phyloP scores from a whole-genome alignment of 2,329 filamentous ascomycete genomes.

The Endothia cerciana region DNA sequence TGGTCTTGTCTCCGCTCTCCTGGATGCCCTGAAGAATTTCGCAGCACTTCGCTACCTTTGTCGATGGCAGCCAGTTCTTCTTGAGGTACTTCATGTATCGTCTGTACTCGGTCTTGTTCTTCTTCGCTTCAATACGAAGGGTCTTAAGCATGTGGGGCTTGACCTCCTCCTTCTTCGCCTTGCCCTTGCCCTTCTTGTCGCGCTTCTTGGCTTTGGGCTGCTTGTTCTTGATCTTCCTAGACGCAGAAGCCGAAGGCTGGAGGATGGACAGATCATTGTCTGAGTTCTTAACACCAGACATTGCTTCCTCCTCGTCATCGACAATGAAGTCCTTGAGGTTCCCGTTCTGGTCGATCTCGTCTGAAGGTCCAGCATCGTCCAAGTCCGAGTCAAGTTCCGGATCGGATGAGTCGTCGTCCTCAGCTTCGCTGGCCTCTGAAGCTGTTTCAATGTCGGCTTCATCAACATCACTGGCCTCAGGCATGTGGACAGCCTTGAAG shows the following conservation, averaged over 20 bases:
- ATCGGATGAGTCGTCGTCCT: conserved; percentile 42
- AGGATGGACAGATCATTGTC: conserved; percentile 27
- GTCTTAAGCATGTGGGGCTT: conserved; percentile 41
- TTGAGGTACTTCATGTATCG: conserved; percentile 72
- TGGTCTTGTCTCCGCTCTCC: conserved; percentile 69
- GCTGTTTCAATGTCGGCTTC: conserved; percentile 33
- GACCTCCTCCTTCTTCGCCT: conserved; percentile 46
- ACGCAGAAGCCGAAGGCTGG: conserved; percentile 11
- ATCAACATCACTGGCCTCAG: conserved; percentile 45
- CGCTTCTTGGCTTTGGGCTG: conserved; percentile 44
- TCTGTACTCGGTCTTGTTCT: conserved; percentile 66
- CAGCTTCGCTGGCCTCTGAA: conserved; percentile 39
- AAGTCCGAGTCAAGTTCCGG: conserved; percentile 35
- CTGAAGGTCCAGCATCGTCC: conserved; percentile 35
- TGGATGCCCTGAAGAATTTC: conserved; percentile 61
- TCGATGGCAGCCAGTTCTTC: conserved; percentile 72
- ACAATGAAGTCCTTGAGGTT: conserved; percentile 61
- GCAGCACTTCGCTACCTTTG: conserved; percentile 73
- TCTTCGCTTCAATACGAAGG: conserved; percentile 68
- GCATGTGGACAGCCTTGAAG: conserved; percentile 75
- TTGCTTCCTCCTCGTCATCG: conserved; percentile 39
- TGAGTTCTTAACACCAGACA: conserved; percentile 28
- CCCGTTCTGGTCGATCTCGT: conserved; percentile 42
- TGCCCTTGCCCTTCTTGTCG: conserved; percentile 45
- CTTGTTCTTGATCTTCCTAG: conserved; percentile 36